Base-by-base conservation (phyloP, 441 rosid species). In the Erysimum cheiri region DNA sequence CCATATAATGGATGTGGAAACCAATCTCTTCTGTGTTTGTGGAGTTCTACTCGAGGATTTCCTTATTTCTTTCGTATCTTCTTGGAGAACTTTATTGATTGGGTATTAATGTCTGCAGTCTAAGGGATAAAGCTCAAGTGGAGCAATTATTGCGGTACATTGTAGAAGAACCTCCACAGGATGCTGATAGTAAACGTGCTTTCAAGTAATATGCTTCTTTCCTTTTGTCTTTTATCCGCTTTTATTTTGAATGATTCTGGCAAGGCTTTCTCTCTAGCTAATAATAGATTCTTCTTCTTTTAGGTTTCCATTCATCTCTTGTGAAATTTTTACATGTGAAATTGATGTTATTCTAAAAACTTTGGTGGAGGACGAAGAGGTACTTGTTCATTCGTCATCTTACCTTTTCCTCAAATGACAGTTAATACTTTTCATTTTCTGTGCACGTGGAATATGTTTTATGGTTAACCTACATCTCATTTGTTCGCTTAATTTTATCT, bases 311-410 rank as follows among this genome's bases (percentile, higher is more conserved):
- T 93, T 90, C 80, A 84, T 96, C 78, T 82, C 99, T 39, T 93
- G 95, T 73, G 99, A 96, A 89, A 83, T 96, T 64, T 91, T 96
- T 77, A 90, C 98, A 33, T 96, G 99, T 48, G 99, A 96, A 81
- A 93, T 93, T 76, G 98, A 96, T 77, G 96, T 93, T 60, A 89
- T 96, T 67, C 84, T 96, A 40, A 93, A 88, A 82, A 85, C 98
- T 41, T 72, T 96, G 77, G 93, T 90, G 57, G 99, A 93, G 77
- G 99, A 96, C 52, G 87, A 91, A 75, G 96, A 93, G 97, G 98
- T 96, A 71, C 48, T 39, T 55, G 13, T 49, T 32, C 39, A 43
- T 43, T 58, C 47, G 3, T 33, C 50, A 5, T 55, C 2, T 48
- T 39, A 64, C 58, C 50, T 64, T 49, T 40, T 44, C 41, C 13